Evolutionary conservation across 2,329 filamentous ascomycete genomes (phyloP), one percentile per base, ranked within the genome.

Genomic region (Pseudogymnoascus sp.): DNA sequence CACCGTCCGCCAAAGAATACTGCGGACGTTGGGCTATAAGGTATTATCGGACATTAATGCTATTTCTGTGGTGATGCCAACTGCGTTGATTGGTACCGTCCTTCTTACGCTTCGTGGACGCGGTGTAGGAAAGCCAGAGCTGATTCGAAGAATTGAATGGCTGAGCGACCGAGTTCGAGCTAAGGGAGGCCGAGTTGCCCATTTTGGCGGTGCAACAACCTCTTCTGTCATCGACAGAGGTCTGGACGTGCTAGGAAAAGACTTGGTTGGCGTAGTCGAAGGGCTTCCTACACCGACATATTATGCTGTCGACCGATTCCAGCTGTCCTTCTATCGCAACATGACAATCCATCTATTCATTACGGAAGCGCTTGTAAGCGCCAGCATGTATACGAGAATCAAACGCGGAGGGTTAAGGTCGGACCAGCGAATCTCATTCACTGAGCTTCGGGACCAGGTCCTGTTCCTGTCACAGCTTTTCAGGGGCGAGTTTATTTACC

Each of bases 291-390:
- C 99, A 73, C 90, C 91, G 16, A 97, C 95, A 0, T 97, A 91
- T 75, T 96, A 91, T 71, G 95, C 95, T 4, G 92, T 97, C 40
- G 95, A 99, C 74, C 85, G 92, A 62, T 99, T 99, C 79, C 95
- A 99, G 73, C 83, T 99, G 8, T 96, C 92, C 0, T 99, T 99
- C 76, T 99, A 99, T 77, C 88, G 95, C 61, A 99, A 99, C 76
- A 97, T 97, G 95, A 97, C 93, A 0, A 99, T 99, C 66, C 95
- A 99, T 73, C 83, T 99, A 4, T 99, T 99, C 75, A 95, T 99
- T 64, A 89, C 91, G 1, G 93, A 97, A 73, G 90, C 93, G 0
- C 81, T 99, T 4, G 91, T 97, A 21, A 95, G 91, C 66, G 91
- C 88, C 4, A 90, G 90, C 28, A 88, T 99, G 81, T 99, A 99